Conservation (phyloP, 1,139 yeast genomes). For the Protomyces lactucae-debilis region DNA sequence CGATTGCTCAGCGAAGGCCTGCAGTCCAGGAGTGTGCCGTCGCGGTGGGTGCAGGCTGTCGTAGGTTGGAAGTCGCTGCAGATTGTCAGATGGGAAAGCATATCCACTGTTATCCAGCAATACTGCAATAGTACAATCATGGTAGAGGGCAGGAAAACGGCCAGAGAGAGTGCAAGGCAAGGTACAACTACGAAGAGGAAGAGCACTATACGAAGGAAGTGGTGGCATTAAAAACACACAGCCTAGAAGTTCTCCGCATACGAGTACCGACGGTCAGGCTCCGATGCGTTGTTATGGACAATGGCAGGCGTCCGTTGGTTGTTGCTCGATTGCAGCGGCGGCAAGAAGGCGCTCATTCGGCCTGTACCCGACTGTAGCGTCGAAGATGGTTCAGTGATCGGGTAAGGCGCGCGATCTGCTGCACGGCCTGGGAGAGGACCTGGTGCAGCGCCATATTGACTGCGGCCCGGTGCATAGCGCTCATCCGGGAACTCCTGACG, state of each 20-base stretch:
- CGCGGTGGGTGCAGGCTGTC: no score
- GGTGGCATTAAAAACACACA: no score
- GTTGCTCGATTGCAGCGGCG: background rate
- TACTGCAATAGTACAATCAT: no score
- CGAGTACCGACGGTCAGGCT: background rate
- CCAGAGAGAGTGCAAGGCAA: no score
- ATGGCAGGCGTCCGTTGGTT: background rate
- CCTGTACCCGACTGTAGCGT: background rate
- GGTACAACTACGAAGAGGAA: no score
- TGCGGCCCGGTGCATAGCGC: background rate
- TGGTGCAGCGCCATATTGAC: background rate
- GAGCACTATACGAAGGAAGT: no score
- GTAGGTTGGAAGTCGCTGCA: no score
- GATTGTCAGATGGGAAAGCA: no score
- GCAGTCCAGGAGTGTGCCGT: no score
- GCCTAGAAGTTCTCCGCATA: background rate
- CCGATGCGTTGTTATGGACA: background rate
- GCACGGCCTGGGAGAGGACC: background rate
- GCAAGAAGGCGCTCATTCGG: background rate
- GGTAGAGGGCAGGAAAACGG: no score
- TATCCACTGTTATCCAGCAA: no score
- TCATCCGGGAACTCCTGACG: background rate
- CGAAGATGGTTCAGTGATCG: background rate
- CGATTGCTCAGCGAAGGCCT: no score
- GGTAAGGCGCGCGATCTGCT: background rate